phyloP scores from a whole-genome alignment of 2,329 filamentous ascomycete species.

The Penicillium sp. region DNA sequence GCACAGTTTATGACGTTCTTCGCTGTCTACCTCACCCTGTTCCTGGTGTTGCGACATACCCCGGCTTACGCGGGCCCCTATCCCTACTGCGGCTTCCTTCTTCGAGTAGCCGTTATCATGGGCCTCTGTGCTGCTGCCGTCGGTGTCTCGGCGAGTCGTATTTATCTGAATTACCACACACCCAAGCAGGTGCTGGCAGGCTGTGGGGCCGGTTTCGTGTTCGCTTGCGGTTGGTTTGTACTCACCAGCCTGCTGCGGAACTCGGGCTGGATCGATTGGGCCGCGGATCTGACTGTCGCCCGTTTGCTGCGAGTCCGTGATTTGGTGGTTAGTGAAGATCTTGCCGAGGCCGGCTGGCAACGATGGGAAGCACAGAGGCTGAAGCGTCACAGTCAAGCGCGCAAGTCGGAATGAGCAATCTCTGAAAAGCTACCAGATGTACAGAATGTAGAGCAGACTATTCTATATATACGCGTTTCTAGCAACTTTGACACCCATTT shows the following conservation, averaged over 20 bases:
- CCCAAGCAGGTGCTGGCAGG: slow-evolving; percentile 81
- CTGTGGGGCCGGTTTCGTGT: slow-evolving; percentile 61
- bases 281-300: slow-evolving; percentile 59
- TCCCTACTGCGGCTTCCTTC: slow-evolving; percentile 39
- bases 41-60: slow-evolving; percentile 74
- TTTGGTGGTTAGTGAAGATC: slow-evolving; percentile 78
- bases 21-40: slow-evolving; percentile 74
- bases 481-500: not conserved
- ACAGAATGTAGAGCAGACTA: not conserved
- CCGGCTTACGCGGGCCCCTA: slow-evolving; percentile 48
- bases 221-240: slow-evolving; percentile 73
- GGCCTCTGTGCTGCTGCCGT: slow-evolving; percentile 58
- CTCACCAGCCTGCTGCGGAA: slow-evolving; percentile 62
- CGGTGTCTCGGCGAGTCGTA: slow-evolving; percentile 71
- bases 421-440: not conserved
- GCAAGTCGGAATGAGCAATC: slow-evolving; percentile 27
- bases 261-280: slow-evolving; percentile 66
- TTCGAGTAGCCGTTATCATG: slow-evolving; percentile 56
- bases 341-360: slow-evolving; percentile 89
- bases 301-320: slow-evolving; percentile 71
- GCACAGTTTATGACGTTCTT: slow-evolving; percentile 94
- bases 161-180: slow-evolving; percentile 93
- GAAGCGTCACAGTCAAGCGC: slow-evolving; percentile 25
- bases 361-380: slow-evolving; percentile 64
- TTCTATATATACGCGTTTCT: not conserved